Evolutionary conservation across 2,329 filamentous ascomycete genomes (phyloP), one percentile per base, ranked within the genome.

Genomic region (Fusarium robinianum): DNA sequence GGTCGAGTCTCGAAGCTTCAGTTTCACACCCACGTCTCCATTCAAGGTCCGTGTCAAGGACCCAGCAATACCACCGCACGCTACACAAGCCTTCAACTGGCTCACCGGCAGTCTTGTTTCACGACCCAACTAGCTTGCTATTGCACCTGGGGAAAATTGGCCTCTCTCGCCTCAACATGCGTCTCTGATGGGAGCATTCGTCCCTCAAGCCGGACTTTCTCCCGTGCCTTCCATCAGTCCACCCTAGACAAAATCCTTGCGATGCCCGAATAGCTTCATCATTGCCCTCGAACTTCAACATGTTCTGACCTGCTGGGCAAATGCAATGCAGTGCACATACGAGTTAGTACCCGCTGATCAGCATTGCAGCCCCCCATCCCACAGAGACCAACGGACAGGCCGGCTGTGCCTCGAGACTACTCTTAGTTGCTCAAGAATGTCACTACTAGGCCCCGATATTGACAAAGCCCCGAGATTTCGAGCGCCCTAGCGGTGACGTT

Each of bases 391-490:
- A 53, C 57, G 57, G 57, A 52, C 36, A 49, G 35, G 48, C 57
- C 57, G 57, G 46, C 54, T 55, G 41, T 60, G 49, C 47, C 54
- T 55, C 43, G 45, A 31, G 35, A 51, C 32, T 60, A 41, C 47
- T 41, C 38, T 55, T 23, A 26, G 39, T 35, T 51, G 36, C 40
- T 33, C 31, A 44, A 40, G 43, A 34, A 33, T 41, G 38, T 49
- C 51, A 40, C 29, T 46, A 12, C 27, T 24, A 35, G 26, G 43
- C 45, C 34, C 27, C 24, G 34, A 45, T 40, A 34, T 22, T 41
- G 35, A 45, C 29, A 38, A 49, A 41, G 41, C 41, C 29, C 46
- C 39, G 37, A 32, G 26, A 48, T 37, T 30, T 16, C 12, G 27
- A 46, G 37, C 23, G 26, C 12, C 18, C 17, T n/a, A 34, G 36